Base-by-base conservation (phyloP, 2,329 filamentous ascomycete genomes). In the Pyricularia sp. region DNA sequence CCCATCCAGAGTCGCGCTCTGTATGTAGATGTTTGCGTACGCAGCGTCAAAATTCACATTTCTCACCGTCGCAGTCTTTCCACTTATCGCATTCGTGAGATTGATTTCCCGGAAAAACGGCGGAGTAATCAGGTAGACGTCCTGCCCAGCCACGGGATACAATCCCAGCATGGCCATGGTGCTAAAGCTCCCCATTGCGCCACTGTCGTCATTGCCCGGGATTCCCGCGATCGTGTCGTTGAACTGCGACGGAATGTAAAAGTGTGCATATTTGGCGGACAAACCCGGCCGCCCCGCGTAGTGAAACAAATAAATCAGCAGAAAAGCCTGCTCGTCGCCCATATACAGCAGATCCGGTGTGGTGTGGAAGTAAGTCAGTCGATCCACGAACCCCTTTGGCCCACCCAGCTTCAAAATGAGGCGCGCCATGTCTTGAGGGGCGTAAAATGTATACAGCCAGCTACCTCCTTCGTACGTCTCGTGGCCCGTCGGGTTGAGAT, bases 71-170 rank as follows among this genome's bases (percentile, higher is more conserved):
- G 89, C 88, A 3, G 83, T 85, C 68, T 86, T 87, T 2, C 86
- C 85, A 0, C 87, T 91, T 14, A 85, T 74, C 0, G 81, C 81
- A 69, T 86, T 86, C 17, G 78, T 86, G 65, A 91, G 81, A 65
- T 83, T 85, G 1, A 91, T 81, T 65, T 82, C 80, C 70, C 84
- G 80, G 72, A 92, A 92, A 73, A 86, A 92, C 0, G 90, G 90
- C 0, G 90, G 86, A 0, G 80, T 90, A 71, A 92, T 89, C n/a
- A 92, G 83, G 72, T 92, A 92, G 0, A 91, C 88, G 71, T 91
- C 80, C 73, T 92, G 89, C 0, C 89, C 89, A 0, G 88, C 83
- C 61, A 90, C 87, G 0, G 90, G 90, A 76, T 88, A 92, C 7
- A 92, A 78, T 0, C 90, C 90, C 80, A 92, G 85, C 89, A 92